These are phyloP conservation scores for Aphanomyces stellatus DNA, from an alignment of 352 stramenopile species.

Conservation along the genomic window DNA sequence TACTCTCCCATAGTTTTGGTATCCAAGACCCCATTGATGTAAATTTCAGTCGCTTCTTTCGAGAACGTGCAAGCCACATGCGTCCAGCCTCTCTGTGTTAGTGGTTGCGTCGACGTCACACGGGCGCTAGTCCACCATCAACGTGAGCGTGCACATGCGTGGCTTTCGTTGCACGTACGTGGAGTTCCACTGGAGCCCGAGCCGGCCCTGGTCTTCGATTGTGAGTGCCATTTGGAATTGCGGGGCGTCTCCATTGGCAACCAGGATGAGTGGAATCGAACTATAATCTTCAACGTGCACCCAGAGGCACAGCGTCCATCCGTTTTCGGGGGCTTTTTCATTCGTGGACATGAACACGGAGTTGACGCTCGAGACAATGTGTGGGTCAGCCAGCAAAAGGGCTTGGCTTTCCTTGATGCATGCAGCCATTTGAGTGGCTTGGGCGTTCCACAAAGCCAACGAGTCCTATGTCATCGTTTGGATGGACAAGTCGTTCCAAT, in stretches of 20 bases:
- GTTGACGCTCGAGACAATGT: conserved; percentile 5
- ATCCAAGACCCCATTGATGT: background rate
- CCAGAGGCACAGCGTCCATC: background rate
- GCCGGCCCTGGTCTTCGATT: background rate
- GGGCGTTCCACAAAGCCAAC: background rate
- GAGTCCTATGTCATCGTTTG: too few relatives aligned
- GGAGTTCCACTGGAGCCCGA: background rate
- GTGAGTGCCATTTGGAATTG: background rate
- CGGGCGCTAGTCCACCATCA: background rate
- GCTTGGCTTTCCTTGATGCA: conserved; percentile 11
- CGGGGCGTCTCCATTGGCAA: conserved; percentile 5
- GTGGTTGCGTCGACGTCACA: background rate
- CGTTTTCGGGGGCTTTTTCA: background rate
- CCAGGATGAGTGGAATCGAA: background rate
- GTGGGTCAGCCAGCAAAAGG: conserved; percentile 5
- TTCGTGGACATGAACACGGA: conserved; percentile 1
- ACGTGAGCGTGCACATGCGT: too few relatives aligned
- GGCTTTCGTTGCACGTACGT: background rate
- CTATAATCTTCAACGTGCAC: background rate
- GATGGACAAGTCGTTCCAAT: background rate
- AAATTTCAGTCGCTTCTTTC: background rate
- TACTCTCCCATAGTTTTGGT: background rate
- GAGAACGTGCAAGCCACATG: conserved; percentile 2
- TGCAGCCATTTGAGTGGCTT: background rate
- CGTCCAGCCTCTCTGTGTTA: background rate